Evolutionary conservation across 2,329 filamentous ascomycete species (phyloP), one percentile per base, ranked within the genome.

Genomic region (Zasmidium cellare): DNA sequence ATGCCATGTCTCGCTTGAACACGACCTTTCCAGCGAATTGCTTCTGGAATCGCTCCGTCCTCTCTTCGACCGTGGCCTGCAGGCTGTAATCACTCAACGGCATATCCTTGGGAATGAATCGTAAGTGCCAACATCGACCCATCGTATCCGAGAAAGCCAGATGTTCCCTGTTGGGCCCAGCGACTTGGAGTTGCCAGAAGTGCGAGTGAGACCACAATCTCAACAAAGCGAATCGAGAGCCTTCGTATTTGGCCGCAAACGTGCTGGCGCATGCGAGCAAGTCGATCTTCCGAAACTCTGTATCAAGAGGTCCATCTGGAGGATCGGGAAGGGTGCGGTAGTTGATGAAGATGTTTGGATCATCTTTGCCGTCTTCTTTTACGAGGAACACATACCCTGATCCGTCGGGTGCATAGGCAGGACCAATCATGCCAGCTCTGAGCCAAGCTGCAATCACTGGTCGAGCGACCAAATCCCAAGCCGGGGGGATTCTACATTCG

Each of bases 81-180:
- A 80, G 73, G 45, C 71, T 76, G 72, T 72, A 78, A 61, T 80
- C 77, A 23, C 70, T 72, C 44, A 64, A 70, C 2, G 75, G 73
- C 73, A 79, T 75, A 58, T 81, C 79, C 63, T 80, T 81, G 5
- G 77, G 76, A 0, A 80, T 67, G 60, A 82, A 81, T 16, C 50
- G 56, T 49, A 77, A 82, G 51, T 76, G 71, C 76, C 77, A 82
- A 6, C 65, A 64, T n/a, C 80, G 73, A 0, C 73, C 75, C 0
- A 71, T 57, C n/a, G 72, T 67, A 65, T 81, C 79, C 1, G 72
- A 61, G 67, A 82, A 82, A 2, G 73, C 60, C 12, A 70, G 11
- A 9, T 3, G 9, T 6, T 55, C 9, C 6, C 25, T 41, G n/a
- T 45, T 23, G 11, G 9, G 14, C 2, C 45, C 23, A 3, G 14